Evolutionary conservation across 148 eudicot genomes (phyloP), one percentile per base, ranked within the genome.

Genomic region (Dysphania ambrosioides): DNA sequence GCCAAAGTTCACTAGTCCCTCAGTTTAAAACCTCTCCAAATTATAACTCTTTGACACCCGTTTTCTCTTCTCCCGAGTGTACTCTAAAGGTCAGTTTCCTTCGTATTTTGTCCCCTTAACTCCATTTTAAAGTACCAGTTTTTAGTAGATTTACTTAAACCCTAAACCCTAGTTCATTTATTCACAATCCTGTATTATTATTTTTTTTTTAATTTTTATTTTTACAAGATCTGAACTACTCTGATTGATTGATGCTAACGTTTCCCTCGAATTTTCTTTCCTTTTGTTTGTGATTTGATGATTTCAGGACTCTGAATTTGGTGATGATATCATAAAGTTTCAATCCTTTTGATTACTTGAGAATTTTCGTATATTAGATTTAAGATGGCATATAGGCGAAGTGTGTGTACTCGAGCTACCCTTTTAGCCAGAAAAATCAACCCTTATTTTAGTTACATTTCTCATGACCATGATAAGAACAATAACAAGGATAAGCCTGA

Each of bases 321-420:
- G 60, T 60, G 41, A 35, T 68, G 55, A 79, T 44, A 34, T 62
- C 18, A 51, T 35, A 55, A 68, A 74, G 21, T 70, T 0, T 38
- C 11, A 1, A 23, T 67, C 31, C 42, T 65, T 6, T 79, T 70
- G 21, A 15, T 51, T 75, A 71, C n/a, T 75, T 71, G 35, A 36
- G 62, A 71, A 38, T 3, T 68, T 44, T 2, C 11, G 23, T 79
- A 19, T 12, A 31, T 65, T 34, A 40, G 27, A 19, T 58, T 51
- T 38, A 49, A 70, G 76, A 93, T 93, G 98, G 94, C 97, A 16
- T 93, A 80, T 72, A 81, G 98, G 62, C 92, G 98, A 47, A 79
- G 87, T 79, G 74, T 93, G 49, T 78, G 83, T 27, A 66, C 82
- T 24, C 77, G 92, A 78, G 86, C 92, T 34, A 91, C 85, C 8